Base-by-base conservation (phyloP, 768 basidiomycete genomes). In the Mycena haematopus region DNA sequence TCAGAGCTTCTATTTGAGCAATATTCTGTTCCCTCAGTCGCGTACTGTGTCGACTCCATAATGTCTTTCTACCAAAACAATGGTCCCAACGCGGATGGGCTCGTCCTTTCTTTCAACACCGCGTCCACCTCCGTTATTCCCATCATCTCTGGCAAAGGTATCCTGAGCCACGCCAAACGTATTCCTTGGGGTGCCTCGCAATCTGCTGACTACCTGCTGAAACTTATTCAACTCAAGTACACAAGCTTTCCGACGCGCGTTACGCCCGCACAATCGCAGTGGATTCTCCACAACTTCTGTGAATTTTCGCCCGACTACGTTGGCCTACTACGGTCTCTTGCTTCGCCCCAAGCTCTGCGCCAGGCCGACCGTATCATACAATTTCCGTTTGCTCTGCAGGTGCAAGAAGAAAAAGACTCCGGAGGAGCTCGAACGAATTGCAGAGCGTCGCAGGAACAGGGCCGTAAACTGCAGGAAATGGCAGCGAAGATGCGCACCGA, bases 1-100 rank as follows among this genome's bases (percentile, higher is more conserved):
- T 95, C 95, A 0, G 97, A 99, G 71, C 87, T 99, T 31, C 86
- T 99, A 77, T 99, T 99, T 71, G 97, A 99, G 77, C 83, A 88
- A 47, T 99, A 99, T 72, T 82, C 83, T 6, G 93, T 90, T 5
- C 96, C 96, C 1, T 87, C 90, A 6, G 80, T 98, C 50, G 81
- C 92, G 5, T 99, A 92, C 76, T 93, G 92, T 56, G 80, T 97
- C 60, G 97, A 99, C 71, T 88, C 91, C 13, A 77, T 95, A 63
- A 93, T 97, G 86, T 95, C 96, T 4, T 96, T 97, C 72, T 93
- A 95, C 71, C 83, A 92, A 66, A 93, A 95, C 71, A 82, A 86
- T 59, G 76, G 75, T 10, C 80, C 82, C 68, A 67, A 71, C 1
- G 72, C 84, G 0, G 93, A 96, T 68, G 96, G 95, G 0, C 80